Conservation (phyloP, 2,329 filamentous ascomycete species). For the Neofusicoccum kwambonambiense region DNA sequence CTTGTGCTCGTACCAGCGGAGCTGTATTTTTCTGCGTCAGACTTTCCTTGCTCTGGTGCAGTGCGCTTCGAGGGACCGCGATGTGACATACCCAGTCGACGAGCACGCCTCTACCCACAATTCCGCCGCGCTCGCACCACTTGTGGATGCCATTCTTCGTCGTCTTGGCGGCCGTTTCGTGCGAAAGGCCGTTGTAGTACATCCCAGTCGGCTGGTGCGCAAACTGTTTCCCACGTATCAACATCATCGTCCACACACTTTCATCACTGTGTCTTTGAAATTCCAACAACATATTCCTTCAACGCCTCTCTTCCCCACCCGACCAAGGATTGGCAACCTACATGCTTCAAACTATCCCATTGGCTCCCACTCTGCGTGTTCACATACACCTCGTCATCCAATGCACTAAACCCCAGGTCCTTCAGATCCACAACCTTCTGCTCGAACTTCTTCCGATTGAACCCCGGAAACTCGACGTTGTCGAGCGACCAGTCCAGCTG, state of each 20-base stretch:
- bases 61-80: background rate
- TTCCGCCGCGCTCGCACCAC: slow-evolving; percentile 37
- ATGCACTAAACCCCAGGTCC: background rate
- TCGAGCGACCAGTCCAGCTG: slow-evolving; percentile 2
- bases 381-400: slow-evolving; percentile 34
- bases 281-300: background rate
- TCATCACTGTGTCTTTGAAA: too few relatives aligned
- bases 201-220: background rate
- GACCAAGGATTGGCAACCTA: background rate
- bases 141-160: slow-evolving; percentile 36
- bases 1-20: slow-evolving; percentile 7
- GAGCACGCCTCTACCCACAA: slow-evolving; percentile 26
- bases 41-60: background rate
- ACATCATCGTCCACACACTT: too few relatives aligned
- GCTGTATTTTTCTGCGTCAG: background rate
- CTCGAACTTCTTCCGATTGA: background rate
- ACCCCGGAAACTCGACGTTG: slow-evolving; percentile 4
- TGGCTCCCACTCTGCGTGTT: slow-evolving; percentile 25
- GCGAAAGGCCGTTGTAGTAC: slow-evolving; percentile 32
- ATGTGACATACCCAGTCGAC: background rate
- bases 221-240: background rate
- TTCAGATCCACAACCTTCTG: background rate
- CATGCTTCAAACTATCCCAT: slow-evolving; percentile 6
- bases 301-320: background rate
- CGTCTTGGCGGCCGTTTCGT: slow-evolving; percentile 26